Percentiles rank a stretch among this genome's conserved stretches.
phyloP scores from a whole-genome alignment of 108 stramenopile genomes.

The Cyclotella kingstonii region DNA sequence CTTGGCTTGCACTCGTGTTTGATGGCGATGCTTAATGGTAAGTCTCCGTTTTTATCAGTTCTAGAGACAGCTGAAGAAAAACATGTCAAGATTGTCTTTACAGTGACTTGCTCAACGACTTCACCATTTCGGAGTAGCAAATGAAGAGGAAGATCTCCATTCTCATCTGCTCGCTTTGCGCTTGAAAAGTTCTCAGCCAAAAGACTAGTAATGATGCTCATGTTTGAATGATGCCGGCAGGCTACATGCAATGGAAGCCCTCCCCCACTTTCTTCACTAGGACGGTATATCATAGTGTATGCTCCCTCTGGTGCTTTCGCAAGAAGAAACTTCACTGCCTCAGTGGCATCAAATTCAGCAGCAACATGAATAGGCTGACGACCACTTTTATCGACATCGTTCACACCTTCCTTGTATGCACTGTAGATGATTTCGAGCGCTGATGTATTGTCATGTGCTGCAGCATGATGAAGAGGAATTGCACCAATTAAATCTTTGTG shows the following conservation, averaged over 20 bases:
- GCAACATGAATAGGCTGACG: slow-evolving; percentile 86
- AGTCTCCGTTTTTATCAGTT: slow-evolving; percentile 81
- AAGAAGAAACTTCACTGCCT: slow-evolving; percentile 78
- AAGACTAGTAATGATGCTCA: slow-evolving; percentile 82
- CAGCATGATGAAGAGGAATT: slow-evolving; percentile 86
- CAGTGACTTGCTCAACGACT: slow-evolving; percentile 80
- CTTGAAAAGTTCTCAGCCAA: slow-evolving; percentile 78
- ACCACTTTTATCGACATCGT: slow-evolving; percentile 74
- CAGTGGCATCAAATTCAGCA: slow-evolving; percentile 81
- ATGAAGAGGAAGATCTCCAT: slow-evolving; percentile 87
- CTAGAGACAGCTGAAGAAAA: slow-evolving; percentile 68
- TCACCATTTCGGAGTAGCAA: slow-evolving; percentile 81
- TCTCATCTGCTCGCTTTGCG: slow-evolving; percentile 79
- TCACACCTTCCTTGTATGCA: slow-evolving; percentile 87
- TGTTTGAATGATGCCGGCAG: slow-evolving; percentile 76
- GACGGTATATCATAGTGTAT: slow-evolving; percentile 71
- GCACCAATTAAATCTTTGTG: slow-evolving; percentile 86
- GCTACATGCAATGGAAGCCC: slow-evolving; percentile 85
- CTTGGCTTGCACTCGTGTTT: slow-evolving; percentile 73
- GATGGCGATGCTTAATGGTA: slow-evolving; percentile 78
- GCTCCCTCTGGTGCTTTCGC: slow-evolving; percentile 77
- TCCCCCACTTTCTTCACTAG: slow-evolving; percentile 73
- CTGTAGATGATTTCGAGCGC: slow-evolving; percentile 86
- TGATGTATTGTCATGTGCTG: slow-evolving; percentile 72
- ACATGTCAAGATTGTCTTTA: slow-evolving; percentile 87